Evolutionary conservation across 371 early-diverging fungal species (phyloP).

Genomic region (Mortierella sp.): DNA sequence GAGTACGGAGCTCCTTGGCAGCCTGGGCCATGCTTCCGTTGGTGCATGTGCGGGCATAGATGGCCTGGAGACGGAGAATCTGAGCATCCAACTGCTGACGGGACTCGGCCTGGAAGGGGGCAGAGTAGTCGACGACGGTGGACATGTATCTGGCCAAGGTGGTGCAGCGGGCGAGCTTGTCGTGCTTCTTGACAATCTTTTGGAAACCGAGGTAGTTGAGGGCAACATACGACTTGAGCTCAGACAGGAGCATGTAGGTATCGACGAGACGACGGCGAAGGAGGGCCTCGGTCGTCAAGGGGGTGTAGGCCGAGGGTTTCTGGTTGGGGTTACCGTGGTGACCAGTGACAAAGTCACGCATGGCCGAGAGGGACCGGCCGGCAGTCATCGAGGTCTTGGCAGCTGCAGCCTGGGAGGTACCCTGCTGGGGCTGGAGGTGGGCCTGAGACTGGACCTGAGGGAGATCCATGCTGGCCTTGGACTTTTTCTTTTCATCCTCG

Average conservation of each 20-base stretch:
- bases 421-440: constrained; percentile 13
- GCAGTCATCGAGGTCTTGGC: constrained; percentile 19
- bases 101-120: constrained; percentile 71
- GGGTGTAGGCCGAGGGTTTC: constrained; percentile 41
- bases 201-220: constrained; percentile 95
- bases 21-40: constrained; percentile 67
- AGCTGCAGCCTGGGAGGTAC: constrained; percentile 8
- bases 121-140: constrained; percentile 68
- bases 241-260: constrained; percentile 67
- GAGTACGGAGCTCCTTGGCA: constrained; percentile 67
- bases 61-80: constrained; percentile 67
- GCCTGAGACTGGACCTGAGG: neutral
- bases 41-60: constrained; percentile 73
- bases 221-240: constrained; percentile 91
- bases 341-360: constrained; percentile 26
- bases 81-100: constrained; percentile 61
- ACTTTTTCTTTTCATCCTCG: constrained; percentile 18
- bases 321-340: constrained; percentile 33
- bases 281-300: constrained; percentile 49
- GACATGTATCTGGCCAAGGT: constrained; percentile 64
- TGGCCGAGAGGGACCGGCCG: constrained; percentile 18
- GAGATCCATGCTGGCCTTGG: neutral
- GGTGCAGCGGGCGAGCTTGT: constrained; percentile 81
- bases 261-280: constrained; percentile 53
- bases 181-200: constrained; percentile 97